phyloP scores from a whole-genome alignment of 2,329 filamentous ascomycete species.

The Leptographium radiaticola region DNA sequence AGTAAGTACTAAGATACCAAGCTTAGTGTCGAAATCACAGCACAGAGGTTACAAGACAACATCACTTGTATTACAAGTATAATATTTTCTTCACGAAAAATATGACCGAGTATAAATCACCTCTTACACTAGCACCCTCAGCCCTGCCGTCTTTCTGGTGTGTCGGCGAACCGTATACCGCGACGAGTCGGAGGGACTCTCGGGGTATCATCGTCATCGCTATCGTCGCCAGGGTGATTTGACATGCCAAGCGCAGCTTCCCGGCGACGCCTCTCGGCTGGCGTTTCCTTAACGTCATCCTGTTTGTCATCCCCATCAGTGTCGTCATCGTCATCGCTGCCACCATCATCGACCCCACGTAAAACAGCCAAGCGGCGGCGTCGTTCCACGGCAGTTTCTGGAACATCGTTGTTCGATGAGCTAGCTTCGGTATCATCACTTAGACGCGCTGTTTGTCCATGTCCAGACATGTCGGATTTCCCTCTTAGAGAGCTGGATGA shows the following conservation, averaged over 20 bases:
- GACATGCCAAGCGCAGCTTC: conserved; percentile 59
- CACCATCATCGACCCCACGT: conserved; percentile 26
- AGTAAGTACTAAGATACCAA: no score
- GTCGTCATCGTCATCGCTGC: conserved; percentile 13
- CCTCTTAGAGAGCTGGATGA: conserved; percentile 4
- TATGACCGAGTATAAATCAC: neutral
- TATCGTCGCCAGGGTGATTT: conserved; percentile 27
- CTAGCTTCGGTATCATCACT: neutral
- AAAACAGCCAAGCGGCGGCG: conserved; percentile 48
- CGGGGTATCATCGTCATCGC: conserved; percentile 44
- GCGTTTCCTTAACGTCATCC: conserved; percentile 45
- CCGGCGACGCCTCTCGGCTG: conserved; percentile 59
- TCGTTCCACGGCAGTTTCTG: conserved; percentile 58
- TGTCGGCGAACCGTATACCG: conserved; percentile 50
- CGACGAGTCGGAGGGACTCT: conserved; percentile 37
- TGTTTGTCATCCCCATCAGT: conserved; percentile 16
- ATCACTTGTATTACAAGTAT: neutral
- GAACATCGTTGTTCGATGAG: neutral
- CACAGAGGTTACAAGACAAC: no score
- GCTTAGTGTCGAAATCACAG: no score
- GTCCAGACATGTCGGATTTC: neutral
- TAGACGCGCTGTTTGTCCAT: neutral
- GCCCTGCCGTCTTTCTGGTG: conserved; percentile 11
- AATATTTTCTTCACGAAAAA: neutral
- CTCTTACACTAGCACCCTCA: neutral